Percentiles rank a stretch among this genome's conserved stretches.
These are phyloP conservation scores for Trichophyton schoenleinii DNA, from an alignment of 2,329 filamentous ascomycete genomes.

Conservation along the genomic window DNA sequence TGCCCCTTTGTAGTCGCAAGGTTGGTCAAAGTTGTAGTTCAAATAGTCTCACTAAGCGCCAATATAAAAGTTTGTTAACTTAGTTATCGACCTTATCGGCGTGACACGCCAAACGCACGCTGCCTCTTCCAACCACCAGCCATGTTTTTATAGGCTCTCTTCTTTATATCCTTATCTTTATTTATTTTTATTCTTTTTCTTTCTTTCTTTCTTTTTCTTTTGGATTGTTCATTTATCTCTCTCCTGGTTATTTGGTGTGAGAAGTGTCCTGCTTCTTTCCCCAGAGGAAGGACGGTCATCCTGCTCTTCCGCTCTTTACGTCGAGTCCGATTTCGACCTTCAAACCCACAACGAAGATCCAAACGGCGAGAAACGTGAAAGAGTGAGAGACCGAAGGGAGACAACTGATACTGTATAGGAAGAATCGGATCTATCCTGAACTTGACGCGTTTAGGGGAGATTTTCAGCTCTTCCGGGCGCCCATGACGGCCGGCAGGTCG, in stretches of 20 bases:
- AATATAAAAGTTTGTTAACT: background rate
- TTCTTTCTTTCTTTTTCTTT: background rate
- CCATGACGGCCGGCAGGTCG: background rate
- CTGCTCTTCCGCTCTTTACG: background rate
- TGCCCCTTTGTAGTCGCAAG: background rate
- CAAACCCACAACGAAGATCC: background rate
- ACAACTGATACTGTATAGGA: background rate
- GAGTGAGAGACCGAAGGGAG: background rate
- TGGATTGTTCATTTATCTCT: background rate
- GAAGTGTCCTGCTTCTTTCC: background rate
- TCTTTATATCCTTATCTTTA: background rate
- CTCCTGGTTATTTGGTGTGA: background rate
- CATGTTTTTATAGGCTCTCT: background rate
- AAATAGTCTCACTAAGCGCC: background rate
- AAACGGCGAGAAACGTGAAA: background rate
- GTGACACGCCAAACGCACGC: background rate
- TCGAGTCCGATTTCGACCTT: background rate
- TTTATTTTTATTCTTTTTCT: background rate
- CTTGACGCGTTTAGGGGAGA: background rate
- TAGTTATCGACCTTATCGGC: constrained; percentile 2
- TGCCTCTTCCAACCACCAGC: background rate
- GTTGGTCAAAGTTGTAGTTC: background rate
- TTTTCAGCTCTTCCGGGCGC: background rate
- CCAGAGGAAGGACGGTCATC: background rate
- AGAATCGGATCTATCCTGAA: background rate